Evolutionary conservation across 441 rosid species (phyloP).

Genomic region (Arabidopsis hybrid): DNA sequence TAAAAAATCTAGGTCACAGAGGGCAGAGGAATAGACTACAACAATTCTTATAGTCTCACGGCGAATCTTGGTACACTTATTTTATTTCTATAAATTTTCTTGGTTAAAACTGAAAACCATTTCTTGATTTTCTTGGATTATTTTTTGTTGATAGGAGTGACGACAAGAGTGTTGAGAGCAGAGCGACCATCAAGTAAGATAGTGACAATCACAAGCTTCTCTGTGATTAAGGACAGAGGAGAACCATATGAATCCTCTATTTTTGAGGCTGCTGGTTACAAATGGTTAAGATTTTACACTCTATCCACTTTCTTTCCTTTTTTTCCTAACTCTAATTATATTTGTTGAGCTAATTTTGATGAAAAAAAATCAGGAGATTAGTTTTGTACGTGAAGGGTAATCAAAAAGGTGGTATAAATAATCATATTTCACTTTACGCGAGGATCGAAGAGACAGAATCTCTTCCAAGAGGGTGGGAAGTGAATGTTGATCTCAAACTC

Average conservation of each 20-base stretch:
- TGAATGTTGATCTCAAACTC: conserved; percentile 46
- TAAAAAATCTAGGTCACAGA: conserved; percentile 23
- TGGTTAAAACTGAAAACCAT: not conserved
- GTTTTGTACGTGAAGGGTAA: conserved; percentile 49
- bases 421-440: conserved; percentile 49
- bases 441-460: conserved; percentile 46
- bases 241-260: conserved; percentile 39
- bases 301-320: no score
- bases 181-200: conserved; percentile 37
- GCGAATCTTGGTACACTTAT: conserved; percentile 32
- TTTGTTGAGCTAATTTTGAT: no score
- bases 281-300: conserved; percentile 44
- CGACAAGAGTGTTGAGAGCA: conserved; percentile 18
- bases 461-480: conserved; percentile 47
- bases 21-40: conserved; percentile 22
- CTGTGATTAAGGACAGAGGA: conserved; percentile 18
- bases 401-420: conserved; percentile 32
- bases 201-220: conserved; percentile 39
- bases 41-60: conserved; percentile 23
- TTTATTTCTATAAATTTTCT: no score
- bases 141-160: not conserved
- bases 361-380: conserved; percentile 45
- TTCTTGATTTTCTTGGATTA: not conserved
- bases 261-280: conserved; percentile 20
- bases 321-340: no score